A percentile compares a stretch with the other conserved stretches of the same genome.
Conservation (phyloP, 352 stramenopile species). For the Peronospora belbahrii region DNA sequence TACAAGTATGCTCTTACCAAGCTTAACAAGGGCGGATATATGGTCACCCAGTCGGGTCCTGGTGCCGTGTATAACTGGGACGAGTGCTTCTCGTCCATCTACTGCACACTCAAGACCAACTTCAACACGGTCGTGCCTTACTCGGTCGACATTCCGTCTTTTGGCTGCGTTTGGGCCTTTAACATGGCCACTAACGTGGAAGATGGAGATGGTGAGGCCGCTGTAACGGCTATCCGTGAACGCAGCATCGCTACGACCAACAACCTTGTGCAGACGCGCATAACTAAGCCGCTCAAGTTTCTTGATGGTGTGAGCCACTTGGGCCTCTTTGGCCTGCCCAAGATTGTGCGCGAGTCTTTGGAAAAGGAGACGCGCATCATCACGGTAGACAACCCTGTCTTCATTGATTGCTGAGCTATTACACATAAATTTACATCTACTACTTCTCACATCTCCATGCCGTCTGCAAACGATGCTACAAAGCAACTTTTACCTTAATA, state of each 20-base stretch:
- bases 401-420: constrained; percentile 29
- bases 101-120: constrained; percentile 86
- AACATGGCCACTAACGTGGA: constrained; percentile 85
- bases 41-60: constrained; percentile 91
- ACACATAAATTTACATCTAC: constrained; percentile 12
- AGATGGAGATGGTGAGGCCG: constrained; percentile 35
- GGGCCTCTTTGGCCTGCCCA: constrained; percentile 88
- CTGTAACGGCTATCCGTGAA: constrained; percentile 42
- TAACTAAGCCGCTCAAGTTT: constrained; percentile 75
- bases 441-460: constrained; percentile 5
- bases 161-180: constrained; percentile 92
- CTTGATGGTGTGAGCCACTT: constrained; percentile 89
- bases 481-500: neutral
- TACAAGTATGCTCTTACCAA: constrained; percentile 87
- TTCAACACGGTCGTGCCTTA: constrained; percentile 92
- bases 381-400: constrained; percentile 93
- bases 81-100: constrained; percentile 91
- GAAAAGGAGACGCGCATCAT: constrained; percentile 89
- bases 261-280: constrained; percentile 42
- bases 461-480: constrained; percentile 24
- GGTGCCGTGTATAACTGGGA: constrained; percentile 86
- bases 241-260: constrained; percentile 62
- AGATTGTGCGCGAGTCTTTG: constrained; percentile 84
- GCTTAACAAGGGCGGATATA: constrained; percentile 81
- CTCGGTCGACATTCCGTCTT: constrained; percentile 88